Conservation (phyloP, 768 basidiomycete species). For the Cystofilobasidium ferigula region DNA sequence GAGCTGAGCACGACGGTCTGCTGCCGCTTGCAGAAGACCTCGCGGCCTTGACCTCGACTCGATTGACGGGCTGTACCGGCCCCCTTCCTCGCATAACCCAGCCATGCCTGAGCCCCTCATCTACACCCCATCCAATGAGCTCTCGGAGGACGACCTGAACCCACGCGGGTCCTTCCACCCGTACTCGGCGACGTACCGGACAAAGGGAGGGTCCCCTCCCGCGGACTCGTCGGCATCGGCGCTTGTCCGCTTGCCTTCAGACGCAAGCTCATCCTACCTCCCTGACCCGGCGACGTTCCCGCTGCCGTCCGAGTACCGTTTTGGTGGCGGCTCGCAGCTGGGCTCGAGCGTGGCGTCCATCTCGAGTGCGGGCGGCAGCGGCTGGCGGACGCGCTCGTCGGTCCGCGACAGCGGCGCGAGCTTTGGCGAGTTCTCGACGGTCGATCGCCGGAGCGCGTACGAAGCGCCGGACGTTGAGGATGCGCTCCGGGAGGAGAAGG, state of each 20-base stretch:
- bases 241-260: constrained; percentile 15
- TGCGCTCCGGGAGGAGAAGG: constrained; percentile 7
- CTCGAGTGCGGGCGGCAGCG: background rate
- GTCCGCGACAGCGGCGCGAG: constrained; percentile 10
- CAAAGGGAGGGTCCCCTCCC: background rate
- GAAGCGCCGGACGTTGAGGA: background rate
- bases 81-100: background rate
- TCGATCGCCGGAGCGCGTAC: background rate
- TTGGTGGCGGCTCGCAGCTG: constrained; percentile 5
- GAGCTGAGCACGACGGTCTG: too few species aligned
- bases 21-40: too few species aligned
- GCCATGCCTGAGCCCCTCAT: background rate
- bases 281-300: constrained; percentile 15
- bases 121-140: background rate
- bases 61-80: too few species aligned
- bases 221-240: background rate
- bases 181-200: background rate
- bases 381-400: background rate
- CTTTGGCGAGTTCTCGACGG: constrained; percentile 11
- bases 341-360: constrained; percentile 1
- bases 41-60: too few species aligned
- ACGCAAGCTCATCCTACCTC: constrained; percentile 11
- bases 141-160: background rate
- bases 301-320: constrained; percentile 1
- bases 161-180: background rate